Percentiles rank a stretch among this genome's conserved stretches.
Conservation (phyloP, 768 basidiomycete species). For the Kwoniella sp. region DNA sequence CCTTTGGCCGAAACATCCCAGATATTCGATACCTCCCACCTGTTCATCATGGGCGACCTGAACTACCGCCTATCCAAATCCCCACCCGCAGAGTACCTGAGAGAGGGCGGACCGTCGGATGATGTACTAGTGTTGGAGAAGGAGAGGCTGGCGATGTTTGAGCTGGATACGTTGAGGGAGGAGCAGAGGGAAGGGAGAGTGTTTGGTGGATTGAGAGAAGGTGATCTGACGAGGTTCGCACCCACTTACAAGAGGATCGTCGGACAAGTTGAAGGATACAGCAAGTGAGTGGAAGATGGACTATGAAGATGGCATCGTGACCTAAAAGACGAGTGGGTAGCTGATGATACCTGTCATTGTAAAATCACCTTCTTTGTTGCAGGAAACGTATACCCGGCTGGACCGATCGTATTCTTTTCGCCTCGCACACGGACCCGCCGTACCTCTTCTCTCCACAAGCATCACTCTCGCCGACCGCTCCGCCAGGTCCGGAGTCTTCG, state of each 20-base stretch:
- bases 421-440: conserved; percentile 67
- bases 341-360: conserved; percentile 9
- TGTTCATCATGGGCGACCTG: conserved; percentile 91
- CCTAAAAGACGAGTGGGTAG: too few relatives aligned
- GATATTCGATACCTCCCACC: conserved; percentile 81
- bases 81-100: conserved; percentile 32
- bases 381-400: conserved; percentile 78
- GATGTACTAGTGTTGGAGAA: conserved; percentile 37
- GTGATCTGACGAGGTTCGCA: conserved; percentile 85
- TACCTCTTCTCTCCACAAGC: conserved; percentile 35
- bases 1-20: conserved; percentile 61
- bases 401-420: conserved; percentile 90
- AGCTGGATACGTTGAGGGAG: conserved; percentile 46
- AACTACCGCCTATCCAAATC: conserved; percentile 72
- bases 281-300: conserved; percentile 61
- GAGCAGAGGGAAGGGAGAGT: conserved; percentile 69
- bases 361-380: background rate
- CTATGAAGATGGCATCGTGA: conserved; percentile 1
- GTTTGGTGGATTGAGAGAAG: conserved; percentile 76
- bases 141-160: conserved; percentile 43
- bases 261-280: conserved; percentile 80
- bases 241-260: conserved; percentile 86
- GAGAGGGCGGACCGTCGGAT: conserved; percentile 23
- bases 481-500: conserved; percentile 59
- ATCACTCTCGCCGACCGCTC: conserved; percentile 11